A percentile compares a stretch with the other conserved stretches of the same genome.
These are phyloP conservation scores for Butyriboletus loyo DNA, from an alignment of 768 basidiomycete species.

Conservation along the genomic window DNA sequence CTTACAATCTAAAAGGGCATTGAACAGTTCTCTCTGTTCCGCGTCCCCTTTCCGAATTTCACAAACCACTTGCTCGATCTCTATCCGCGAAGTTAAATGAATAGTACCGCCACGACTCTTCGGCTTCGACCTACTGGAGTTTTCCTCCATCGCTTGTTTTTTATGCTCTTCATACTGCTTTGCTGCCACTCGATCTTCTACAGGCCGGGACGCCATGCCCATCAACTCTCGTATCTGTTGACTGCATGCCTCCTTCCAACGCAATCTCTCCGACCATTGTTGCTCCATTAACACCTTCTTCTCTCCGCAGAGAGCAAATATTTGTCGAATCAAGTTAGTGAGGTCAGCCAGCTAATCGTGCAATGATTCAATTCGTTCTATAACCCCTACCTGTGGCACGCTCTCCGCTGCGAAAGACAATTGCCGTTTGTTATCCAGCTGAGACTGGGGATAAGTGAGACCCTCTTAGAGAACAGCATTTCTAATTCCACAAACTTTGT, in stretches of 20 bases:
- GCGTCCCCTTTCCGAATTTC: slow-evolving; percentile 51
- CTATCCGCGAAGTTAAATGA: slow-evolving; percentile 31
- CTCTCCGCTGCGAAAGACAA: too few relatives aligned
- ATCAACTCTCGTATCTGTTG: slow-evolving; percentile 47
- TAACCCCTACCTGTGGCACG: too few relatives aligned
- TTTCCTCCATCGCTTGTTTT: slow-evolving; percentile 42
- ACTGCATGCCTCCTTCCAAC: slow-evolving; percentile 52
- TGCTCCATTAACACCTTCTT: slow-evolving; percentile 42
- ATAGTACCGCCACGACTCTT: neutral
- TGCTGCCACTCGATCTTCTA: slow-evolving; percentile 35
- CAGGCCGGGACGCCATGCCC: slow-evolving; percentile 54
- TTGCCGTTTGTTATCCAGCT: too few relatives aligned
- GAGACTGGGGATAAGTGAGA: too few relatives aligned
- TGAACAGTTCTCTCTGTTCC: slow-evolving; percentile 52
- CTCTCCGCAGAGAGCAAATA: too few relatives aligned
- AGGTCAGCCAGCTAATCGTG: too few relatives aligned
- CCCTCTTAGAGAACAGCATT: too few relatives aligned
- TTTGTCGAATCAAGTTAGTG: too few relatives aligned
- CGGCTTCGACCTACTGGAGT: slow-evolving; percentile 44
- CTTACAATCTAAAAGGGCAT: slow-evolving; percentile 52
- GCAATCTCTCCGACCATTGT: slow-evolving; percentile 52
- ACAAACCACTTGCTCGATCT: slow-evolving; percentile 52
- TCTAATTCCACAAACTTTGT: too few relatives aligned
- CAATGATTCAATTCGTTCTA: too few relatives aligned
- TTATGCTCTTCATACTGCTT: neutral